Base-by-base conservation (phyloP, 1,284 basidiomycete genomes). In the Malassezia brasiliensis region DNA sequence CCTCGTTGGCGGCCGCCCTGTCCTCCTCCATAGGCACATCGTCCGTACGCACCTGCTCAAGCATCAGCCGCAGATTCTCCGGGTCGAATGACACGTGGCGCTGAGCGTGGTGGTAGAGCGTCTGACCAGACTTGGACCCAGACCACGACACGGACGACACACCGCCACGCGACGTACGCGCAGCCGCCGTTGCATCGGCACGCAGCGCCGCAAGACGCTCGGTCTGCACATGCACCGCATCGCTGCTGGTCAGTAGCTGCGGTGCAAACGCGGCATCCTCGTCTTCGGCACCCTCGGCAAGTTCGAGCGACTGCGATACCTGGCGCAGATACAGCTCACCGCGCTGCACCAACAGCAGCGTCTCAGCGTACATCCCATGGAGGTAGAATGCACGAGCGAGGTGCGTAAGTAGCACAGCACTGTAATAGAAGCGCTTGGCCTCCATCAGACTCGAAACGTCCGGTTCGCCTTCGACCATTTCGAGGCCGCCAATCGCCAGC, bases 81-180 rank as follows among this genome's bases (percentile, higher is more conserved):
- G 65, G 53, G 31, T 73, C 69, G 40, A 73, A 70, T 44, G 65
- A 66, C 40, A 73, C 69, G 51, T 72, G 65, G 55, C 67, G 69
- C 41, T 46, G 59, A 15, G 71, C 67, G 12, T 67, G 52, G 15
- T 65, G 63, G 42, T 63, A 64, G 37, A 73, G 50, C 22, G 65
- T 61, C 40, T 69, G 63, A 9, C 67, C 67, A 10, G 63, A 62
- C 45, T 66, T 64, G 37, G 66, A 64, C 40, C 63, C 60, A 2
- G 47, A 51, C 58, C 64, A n/a, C 35, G 60, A 45, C 28, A 17
- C 25, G 19, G 50, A 45, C 34, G 41, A 54, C 50, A 30, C 9
- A 4, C 17, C 1, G 14, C 37, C 34, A 3, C 12, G 9, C 6
- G 32, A 7, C 11, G 35, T 2, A 5, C n/a, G n/a, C 2, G 49